Evolutionary conservation across 164 flowering plant genomes (phyloP), one percentile per base, ranked within the genome.

Genomic region (Platanus orientalis): DNA sequence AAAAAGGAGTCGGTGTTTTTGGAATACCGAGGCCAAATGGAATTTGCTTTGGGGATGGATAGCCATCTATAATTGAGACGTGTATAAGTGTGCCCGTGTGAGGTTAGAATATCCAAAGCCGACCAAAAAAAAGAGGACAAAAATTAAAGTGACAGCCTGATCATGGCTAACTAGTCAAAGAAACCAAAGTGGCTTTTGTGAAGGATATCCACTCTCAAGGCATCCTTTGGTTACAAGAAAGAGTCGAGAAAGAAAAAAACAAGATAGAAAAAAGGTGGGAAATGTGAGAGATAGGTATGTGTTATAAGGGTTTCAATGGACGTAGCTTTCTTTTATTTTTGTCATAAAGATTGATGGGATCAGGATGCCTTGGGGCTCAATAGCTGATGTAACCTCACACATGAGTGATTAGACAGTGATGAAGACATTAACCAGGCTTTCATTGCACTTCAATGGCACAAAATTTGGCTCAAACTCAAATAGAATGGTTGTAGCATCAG

Each of bases 41-140:
- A 76, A 73, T 79, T 76, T 62, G 79, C 79, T 81, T 70, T 76
- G 19, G 39, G 39, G 20, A 71, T 60, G 78, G 72, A 65, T 68
- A 71, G 72, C 71, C 60, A 60, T 52, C 60, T 69, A 59, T 62
- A 32, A 66, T 67, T 50, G 72, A 66, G 69, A 26, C 25, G 71
- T 36, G 40, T 64, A 5, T 2, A 45, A 12, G 23, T 70, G 58
- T 34, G 30, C n/a, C n/a, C n/a, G n/a, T 54, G 20, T 45, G 49
- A 45, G 49, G 54, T 63, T 34, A 60, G 78, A 76, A 80, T 79
- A 75, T 83, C 80, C 82, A 57, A 61, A 75, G 69, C 79, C 75
- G 76, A 72, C 84, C 75, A 64, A 36, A 53, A 55, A 71, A 70
- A 58, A 63, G 62, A 53, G 55, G 54, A 16, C 58, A 32, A 42